Evolutionary conservation across 371 early-diverging fungal genomes (phyloP).

Genomic region (Saksenaea vasiformis): DNA sequence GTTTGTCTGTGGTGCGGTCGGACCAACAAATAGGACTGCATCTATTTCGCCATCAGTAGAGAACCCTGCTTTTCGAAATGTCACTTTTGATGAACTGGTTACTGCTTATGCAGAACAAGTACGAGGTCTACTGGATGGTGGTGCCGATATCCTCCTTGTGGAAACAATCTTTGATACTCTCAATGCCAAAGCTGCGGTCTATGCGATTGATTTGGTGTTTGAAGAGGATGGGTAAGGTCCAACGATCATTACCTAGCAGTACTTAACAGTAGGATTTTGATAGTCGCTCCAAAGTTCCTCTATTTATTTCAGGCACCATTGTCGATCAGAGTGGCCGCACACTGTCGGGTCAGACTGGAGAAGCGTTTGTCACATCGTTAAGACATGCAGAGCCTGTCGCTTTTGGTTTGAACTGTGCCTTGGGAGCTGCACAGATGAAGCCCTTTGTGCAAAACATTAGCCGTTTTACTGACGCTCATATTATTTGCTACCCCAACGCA

Average conservation of each 20-base stretch:
- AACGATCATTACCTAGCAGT: neutral
- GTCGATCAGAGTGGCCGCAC: slow-evolving; percentile 96
- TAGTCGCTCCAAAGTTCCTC: slow-evolving; percentile 74
- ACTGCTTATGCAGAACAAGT: slow-evolving; percentile 86
- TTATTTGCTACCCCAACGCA: slow-evolving; percentile 95
- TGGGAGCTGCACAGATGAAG: slow-evolving; percentile 94
- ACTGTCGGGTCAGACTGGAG: slow-evolving; percentile 94
- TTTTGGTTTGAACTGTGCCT: slow-evolving; percentile 93
- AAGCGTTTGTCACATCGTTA: slow-evolving; percentile 88
- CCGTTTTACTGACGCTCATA: slow-evolving; percentile 74
- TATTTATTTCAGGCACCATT: slow-evolving; percentile 96
- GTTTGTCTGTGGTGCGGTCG: slow-evolving; percentile 88
- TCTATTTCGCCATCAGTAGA: slow-evolving; percentile 97
- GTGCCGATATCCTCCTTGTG: slow-evolving; percentile 86
- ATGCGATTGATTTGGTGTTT: slow-evolving; percentile 84
- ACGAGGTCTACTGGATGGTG: slow-evolving; percentile 91
- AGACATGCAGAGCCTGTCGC: slow-evolving; percentile 82
- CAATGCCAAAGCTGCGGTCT: slow-evolving; percentile 93
- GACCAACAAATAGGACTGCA: slow-evolving; percentile 92
- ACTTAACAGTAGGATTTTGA: neutral
- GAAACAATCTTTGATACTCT: slow-evolving; percentile 96
- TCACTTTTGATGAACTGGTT: slow-evolving; percentile 92
- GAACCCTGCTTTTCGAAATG: slow-evolving; percentile 91
- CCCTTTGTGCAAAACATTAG: slow-evolving; percentile 92
- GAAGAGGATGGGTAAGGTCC: slow-evolving; percentile 62